Evolutionary conservation across 2,329 filamentous ascomycete species (phyloP).

Genomic region (Verticillium zaregamsianum): DNA sequence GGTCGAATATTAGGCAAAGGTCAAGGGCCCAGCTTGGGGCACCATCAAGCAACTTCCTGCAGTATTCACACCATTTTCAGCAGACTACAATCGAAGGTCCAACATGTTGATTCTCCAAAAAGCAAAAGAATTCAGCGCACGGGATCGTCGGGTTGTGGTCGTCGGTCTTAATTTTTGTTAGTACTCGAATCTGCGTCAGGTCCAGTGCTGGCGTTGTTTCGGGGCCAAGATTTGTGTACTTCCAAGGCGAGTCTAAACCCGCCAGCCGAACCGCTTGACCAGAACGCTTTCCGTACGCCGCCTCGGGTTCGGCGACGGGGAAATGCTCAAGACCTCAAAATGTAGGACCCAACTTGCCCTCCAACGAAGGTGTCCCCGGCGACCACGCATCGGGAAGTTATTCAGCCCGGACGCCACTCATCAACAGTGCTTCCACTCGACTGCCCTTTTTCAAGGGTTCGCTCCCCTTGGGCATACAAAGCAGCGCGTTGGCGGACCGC

Average conservation of each 20-base stretch:
- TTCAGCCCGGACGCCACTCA: conserved; percentile 47
- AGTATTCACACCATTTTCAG: background rate
- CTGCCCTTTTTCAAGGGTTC: conserved; percentile 64
- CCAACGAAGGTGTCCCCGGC: background rate
- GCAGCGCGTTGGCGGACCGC: conserved; percentile 79
- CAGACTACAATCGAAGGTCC: no score
- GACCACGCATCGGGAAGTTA: background rate
- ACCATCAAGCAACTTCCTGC: no score
- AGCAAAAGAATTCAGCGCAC: background rate
- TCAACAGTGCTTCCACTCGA: conserved; percentile 73
- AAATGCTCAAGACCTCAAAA: no score
- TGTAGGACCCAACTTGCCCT: no score
- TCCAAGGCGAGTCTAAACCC: no score
- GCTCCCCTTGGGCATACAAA: conserved; percentile 67
- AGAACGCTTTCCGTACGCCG: no score
- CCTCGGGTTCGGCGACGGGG: no score
- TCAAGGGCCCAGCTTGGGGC: no score
- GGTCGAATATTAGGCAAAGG: no score
- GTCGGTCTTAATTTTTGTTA: background rate
- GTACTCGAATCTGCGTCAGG: background rate
- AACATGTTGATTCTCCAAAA: no score
- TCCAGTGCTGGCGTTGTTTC: background rate
- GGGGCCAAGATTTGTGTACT: no score
- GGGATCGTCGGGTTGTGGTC: background rate
- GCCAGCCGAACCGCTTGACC: no score